Evolutionary conservation across 352 stramenopile genomes (phyloP).

Genomic region (Heterotrichella gracilis): DNA sequence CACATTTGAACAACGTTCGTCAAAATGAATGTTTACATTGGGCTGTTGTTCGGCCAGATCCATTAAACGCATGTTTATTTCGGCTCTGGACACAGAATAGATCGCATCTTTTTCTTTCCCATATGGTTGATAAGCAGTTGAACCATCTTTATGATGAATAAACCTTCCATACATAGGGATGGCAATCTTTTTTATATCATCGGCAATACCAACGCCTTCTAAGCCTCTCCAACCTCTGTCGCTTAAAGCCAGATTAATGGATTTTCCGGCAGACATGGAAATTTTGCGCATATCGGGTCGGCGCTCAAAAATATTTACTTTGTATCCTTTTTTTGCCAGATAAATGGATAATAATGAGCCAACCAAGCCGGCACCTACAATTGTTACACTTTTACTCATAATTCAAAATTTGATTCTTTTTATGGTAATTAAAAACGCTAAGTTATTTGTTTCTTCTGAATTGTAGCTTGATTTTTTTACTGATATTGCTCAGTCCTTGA

Average conservation of each 20-base stretch:
- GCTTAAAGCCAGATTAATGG: constrained; percentile 25
- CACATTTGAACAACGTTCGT: constrained; percentile 15
- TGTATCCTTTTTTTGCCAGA: constrained; percentile 15
- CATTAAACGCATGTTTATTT: constrained; percentile 20
- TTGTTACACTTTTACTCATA: background rate
- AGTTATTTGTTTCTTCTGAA: no score
- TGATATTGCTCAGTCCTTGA: no score
- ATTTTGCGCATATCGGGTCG: constrained; percentile 13
- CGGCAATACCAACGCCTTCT: constrained; percentile 16
- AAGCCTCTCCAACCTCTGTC: constrained; percentile 19
- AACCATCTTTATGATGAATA: constrained; percentile 20
- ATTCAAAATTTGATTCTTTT: no score
- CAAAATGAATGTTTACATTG: constrained; percentile 17
- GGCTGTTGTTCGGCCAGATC: background rate
- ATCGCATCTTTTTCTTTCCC: constrained; percentile 19
- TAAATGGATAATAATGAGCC: constrained; percentile 16
- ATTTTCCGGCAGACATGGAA: constrained; percentile 13
- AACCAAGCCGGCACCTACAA: constrained; percentile 19
- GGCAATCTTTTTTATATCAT: constrained; percentile 14
- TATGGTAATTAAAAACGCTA: no score
- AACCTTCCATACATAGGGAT: constrained; percentile 20
- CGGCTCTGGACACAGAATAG: constrained; percentile 20
- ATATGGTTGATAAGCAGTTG: constrained; percentile 19
- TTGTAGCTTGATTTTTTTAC: no score
- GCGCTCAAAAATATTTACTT: constrained; percentile 19